phyloP scores from a whole-genome alignment of 2,329 filamentous ascomycete species.

The Tolypocladium nubicola region DNA sequence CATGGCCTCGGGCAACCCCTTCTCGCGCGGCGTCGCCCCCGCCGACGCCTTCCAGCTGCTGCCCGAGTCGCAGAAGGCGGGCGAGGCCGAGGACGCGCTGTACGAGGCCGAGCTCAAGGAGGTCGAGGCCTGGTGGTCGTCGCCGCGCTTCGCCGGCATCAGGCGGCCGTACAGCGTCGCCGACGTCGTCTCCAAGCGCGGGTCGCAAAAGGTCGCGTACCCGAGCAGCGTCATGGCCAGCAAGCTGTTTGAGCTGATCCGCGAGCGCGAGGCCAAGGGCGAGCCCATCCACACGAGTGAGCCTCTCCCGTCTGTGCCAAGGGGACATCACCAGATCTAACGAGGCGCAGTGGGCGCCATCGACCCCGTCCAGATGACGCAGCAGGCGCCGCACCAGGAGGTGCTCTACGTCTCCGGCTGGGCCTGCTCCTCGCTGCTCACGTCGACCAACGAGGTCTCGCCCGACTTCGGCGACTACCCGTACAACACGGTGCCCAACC shows the following conservation, averaged over 20 bases:
- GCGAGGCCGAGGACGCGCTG: slow-evolving; percentile 71
- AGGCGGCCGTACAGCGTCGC: slow-evolving; percentile 83
- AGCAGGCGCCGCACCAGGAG: slow-evolving; percentile 92
- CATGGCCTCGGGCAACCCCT: slow-evolving; percentile 20
- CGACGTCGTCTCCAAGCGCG: slow-evolving; percentile 88
- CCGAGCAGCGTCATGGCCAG: slow-evolving; percentile 90
- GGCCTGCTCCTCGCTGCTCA: slow-evolving; percentile 91
- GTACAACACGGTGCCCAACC: slow-evolving; percentile 97
- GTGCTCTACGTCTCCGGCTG: slow-evolving; percentile 94
- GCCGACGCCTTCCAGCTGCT: slow-evolving; percentile 82
- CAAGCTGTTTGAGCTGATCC: slow-evolving; percentile 85
- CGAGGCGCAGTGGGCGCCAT: slow-evolving; percentile 72
- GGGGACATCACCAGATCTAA: too few species aligned
- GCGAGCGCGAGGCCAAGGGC: slow-evolving; percentile 64
- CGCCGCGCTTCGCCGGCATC: slow-evolving; percentile 77
- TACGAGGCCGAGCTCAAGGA: slow-evolving; percentile 77
- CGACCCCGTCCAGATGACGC: slow-evolving; percentile 98
- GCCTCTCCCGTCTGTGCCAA: slow-evolving; percentile 16
- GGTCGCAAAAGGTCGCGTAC: slow-evolving; percentile 76
- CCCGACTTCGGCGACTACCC: slow-evolving; percentile 98
- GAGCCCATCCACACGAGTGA: slow-evolving; percentile 88
- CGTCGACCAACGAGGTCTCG: slow-evolving; percentile 91
- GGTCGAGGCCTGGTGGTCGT: slow-evolving; percentile 85
- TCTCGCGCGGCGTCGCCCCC: slow-evolving; percentile 23
- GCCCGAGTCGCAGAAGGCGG: slow-evolving; percentile 65